A percentile compares a stretch with the other conserved stretches of the same genome.
Conservation (phyloP, 2,329 filamentous ascomycete species). For the Alternaria gaisen region DNA sequence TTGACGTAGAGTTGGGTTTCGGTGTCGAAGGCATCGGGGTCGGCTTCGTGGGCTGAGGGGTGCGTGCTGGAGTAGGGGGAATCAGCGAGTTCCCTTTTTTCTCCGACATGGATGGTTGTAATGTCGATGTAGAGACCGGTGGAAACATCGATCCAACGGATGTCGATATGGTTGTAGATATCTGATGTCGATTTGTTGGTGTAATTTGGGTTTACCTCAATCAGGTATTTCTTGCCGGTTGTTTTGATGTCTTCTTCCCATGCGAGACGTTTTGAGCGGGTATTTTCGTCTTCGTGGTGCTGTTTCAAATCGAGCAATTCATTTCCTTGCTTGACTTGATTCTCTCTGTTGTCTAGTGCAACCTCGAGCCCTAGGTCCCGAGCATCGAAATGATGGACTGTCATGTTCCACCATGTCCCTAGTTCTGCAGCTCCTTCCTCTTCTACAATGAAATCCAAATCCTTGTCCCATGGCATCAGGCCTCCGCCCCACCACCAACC, state of each 20-base stretch:
- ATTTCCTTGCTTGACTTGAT: background rate
- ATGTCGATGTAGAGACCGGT: slow-evolving; percentile 71
- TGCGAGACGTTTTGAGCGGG: background rate
- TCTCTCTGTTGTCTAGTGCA: background rate
- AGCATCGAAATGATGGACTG: slow-evolving; percentile 56
- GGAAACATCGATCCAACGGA: slow-evolving; percentile 67
- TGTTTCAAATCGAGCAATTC: too few species aligned
- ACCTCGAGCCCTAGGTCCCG: slow-evolving; percentile 17
- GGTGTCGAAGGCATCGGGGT: background rate
- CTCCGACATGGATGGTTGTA: slow-evolving; percentile 60
- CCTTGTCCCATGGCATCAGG: slow-evolving; percentile 69
- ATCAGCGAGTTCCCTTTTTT: slow-evolving; percentile 10
- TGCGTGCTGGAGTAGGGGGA: background rate
- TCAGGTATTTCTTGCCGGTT: slow-evolving; percentile 56
- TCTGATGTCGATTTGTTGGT: slow-evolving; percentile 57
- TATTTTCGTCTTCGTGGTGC: slow-evolving; percentile 30
- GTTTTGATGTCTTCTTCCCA: slow-evolving; percentile 22
- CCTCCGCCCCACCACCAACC: slow-evolving; percentile 71
- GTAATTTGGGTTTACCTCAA: slow-evolving; percentile 68
- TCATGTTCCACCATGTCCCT: slow-evolving; percentile 69
- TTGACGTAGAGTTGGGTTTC: slow-evolving; percentile 56
- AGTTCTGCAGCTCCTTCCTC: slow-evolving; percentile 65
- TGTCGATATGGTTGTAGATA: slow-evolving; percentile 65
- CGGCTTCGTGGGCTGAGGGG: slow-evolving; percentile 7
- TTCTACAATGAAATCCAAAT: slow-evolving; percentile 67